Conservation (phyloP, 305 asterid genomes). For the Fraxinus sp. region DNA sequence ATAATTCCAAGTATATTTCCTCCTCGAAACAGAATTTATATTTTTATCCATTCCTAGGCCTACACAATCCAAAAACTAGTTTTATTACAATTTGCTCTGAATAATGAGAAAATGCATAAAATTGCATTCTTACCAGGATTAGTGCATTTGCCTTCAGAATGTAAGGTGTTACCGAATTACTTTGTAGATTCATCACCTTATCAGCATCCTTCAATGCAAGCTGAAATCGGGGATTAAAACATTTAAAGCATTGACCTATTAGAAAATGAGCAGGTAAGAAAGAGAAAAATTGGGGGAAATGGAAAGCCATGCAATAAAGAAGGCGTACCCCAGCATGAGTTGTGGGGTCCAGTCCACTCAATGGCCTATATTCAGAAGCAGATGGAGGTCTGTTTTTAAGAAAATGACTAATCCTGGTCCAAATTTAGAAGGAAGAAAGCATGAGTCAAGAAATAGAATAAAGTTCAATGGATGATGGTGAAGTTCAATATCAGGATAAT, state of each 20-base stretch:
- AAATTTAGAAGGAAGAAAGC: slow-evolving; percentile 19
- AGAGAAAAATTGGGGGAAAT: background rate
- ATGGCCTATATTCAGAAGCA: slow-evolving; percentile 73
- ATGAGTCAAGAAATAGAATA: slow-evolving; percentile 2
- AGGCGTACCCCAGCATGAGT: slow-evolving; percentile 78
- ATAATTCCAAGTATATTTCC: background rate
- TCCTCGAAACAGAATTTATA: background rate
- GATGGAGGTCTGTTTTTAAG: slow-evolving; percentile 74
- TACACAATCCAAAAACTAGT: slow-evolving; percentile 11
- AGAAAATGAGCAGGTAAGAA: slow-evolving; percentile 5
- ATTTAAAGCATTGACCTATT: slow-evolving; percentile 15
- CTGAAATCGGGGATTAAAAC: slow-evolving; percentile 39
- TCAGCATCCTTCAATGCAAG: slow-evolving; percentile 95
- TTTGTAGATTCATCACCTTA: slow-evolving; percentile 60
- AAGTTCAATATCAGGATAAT: slow-evolving; percentile 14
- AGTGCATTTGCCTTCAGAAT: slow-evolving; percentile 89
- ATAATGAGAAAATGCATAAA: slow-evolving; percentile 10
- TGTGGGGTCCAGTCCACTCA: slow-evolving; percentile 93
- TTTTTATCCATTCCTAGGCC: slow-evolving; percentile 12
- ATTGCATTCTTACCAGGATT: slow-evolving; percentile 62
- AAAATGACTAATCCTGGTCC: slow-evolving; percentile 65
- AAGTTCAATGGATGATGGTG: slow-evolving; percentile 3
- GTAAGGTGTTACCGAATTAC: slow-evolving; percentile 43
- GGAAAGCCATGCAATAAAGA: background rate
- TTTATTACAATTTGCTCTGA: background rate